phyloP scores from a whole-genome alignment of 257 asterid genomes.

The Nicotiana sylvestris region DNA sequence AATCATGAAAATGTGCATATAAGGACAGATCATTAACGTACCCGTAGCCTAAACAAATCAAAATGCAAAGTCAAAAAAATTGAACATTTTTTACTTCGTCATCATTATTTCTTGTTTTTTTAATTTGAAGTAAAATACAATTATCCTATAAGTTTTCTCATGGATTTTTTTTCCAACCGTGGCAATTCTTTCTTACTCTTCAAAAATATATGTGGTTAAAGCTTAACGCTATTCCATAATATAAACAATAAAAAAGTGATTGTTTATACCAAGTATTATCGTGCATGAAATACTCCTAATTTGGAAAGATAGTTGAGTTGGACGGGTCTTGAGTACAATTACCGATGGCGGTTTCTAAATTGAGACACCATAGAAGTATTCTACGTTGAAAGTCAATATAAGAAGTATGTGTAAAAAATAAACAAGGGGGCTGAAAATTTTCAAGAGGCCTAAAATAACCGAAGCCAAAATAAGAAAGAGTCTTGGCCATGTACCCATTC shows the following conservation, averaged over 20 bases:
- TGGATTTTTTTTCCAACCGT: too few relatives aligned
- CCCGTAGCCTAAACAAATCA: too few relatives aligned
- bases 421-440: background rate
- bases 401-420: background rate
- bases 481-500: background rate
- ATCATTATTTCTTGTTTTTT: too few relatives aligned
- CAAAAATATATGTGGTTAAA: too few relatives aligned
- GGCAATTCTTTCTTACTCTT: too few relatives aligned
- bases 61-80: too few relatives aligned
- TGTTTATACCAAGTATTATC: background rate
- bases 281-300: background rate
- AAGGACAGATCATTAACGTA: background rate
- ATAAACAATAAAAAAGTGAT: too few relatives aligned
- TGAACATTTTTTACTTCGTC: too few relatives aligned
- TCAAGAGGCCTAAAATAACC: background rate
- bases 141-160: too few relatives aligned
- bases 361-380: background rate
- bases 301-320: background rate
- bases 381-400: conserved; percentile 4
- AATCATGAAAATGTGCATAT: background rate
- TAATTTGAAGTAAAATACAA: too few relatives aligned
- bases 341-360: background rate
- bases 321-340: background rate
- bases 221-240: too few relatives aligned
- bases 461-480: conserved; percentile 4